A percentile compares a stretch with the other conserved stretches of the same genome.
phyloP scores from a whole-genome alignment of 768 basidiomycete species.

The Leccinum olivaceopallidum region DNA sequence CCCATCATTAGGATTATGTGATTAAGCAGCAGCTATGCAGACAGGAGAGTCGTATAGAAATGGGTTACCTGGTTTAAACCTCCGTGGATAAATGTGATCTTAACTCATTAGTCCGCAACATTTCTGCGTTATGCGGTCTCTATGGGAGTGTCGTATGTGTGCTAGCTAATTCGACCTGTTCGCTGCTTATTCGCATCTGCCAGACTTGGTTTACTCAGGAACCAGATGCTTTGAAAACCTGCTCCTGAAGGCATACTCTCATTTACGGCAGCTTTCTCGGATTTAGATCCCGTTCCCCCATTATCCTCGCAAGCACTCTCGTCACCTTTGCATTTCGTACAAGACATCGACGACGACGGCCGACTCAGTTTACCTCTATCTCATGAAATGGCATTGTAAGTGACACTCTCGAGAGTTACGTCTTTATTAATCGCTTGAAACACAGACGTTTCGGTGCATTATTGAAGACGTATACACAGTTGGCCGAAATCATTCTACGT shows the following conservation, averaged over 20 bases:
- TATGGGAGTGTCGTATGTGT: constrained; percentile 82
- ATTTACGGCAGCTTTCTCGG: constrained; percentile 47
- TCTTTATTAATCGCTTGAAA: constrained; percentile 9
- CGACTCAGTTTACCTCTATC: constrained; percentile 75
- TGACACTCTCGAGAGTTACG: constrained; percentile 6
- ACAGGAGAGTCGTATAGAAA: constrained; percentile 81
- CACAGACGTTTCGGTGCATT: constrained; percentile 88
- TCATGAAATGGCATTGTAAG: constrained; percentile 86
- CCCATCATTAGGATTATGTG: constrained; percentile 37
- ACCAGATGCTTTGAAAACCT: constrained; percentile 65
- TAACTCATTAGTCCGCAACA: constrained; percentile 66
- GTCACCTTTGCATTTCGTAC: constrained; percentile 45
- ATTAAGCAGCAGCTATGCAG: constrained; percentile 56
- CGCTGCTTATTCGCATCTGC: constrained; percentile 9
- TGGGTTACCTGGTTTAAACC: constrained; percentile 58
- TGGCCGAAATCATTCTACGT: constrained; percentile 83
- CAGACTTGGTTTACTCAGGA: constrained; percentile 87
- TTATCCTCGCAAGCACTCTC: constrained; percentile 44
- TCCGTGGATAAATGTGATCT: constrained; percentile 63
- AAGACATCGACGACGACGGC: constrained; percentile 41
- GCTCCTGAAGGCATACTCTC: constrained; percentile 50
- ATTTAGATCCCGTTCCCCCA: constrained; percentile 48
- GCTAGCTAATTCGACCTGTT: background rate
- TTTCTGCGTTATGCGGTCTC: constrained; percentile 73
- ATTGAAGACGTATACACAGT: constrained; percentile 85